Evolutionary conservation across 352 stramenopile species (phyloP).

Genomic region (Paralagenidium karlingii): DNA sequence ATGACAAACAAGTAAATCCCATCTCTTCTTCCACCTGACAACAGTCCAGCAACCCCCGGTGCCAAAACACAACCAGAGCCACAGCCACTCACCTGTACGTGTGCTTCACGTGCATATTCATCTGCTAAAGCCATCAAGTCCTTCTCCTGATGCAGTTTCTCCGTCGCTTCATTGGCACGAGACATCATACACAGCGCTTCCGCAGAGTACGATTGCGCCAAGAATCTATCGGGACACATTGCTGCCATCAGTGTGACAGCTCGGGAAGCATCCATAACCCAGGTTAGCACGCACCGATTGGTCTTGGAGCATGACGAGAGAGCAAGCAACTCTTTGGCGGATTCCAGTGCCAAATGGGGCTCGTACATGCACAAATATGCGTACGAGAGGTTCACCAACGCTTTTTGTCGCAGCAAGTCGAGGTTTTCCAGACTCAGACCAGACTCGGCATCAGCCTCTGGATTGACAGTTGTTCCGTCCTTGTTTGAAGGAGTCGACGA

Average conservation of each 20-base stretch:
- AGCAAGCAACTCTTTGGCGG: slow-evolving; percentile 60
- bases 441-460: slow-evolving; percentile 13
- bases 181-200: slow-evolving; percentile 85
- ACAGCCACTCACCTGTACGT: slow-evolving; percentile 32
- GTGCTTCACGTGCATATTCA: slow-evolving; percentile 64
- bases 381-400: slow-evolving; percentile 79
- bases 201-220: slow-evolving; percentile 79
- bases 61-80: background rate
- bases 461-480: background rate
- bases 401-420: slow-evolving; percentile 70
- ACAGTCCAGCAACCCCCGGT: background rate
- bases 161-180: slow-evolving; percentile 61
- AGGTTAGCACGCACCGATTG: slow-evolving; percentile 23
- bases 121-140: slow-evolving; percentile 67
- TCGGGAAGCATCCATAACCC: background rate
- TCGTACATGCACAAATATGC: slow-evolving; percentile 87
- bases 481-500: slow-evolving; percentile 8
- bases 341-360: slow-evolving; percentile 78
- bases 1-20: background rate
- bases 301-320: slow-evolving; percentile 55
- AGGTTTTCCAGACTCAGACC: slow-evolving; percentile 40
- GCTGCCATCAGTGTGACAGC: background rate
- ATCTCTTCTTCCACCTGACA: background rate
- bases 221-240: slow-evolving; percentile 17
- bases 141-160: slow-evolving; percentile 54